Evolutionary conservation across 1,284 basidiomycete genomes (phyloP).

Genomic region (Neonothopanus nambi): DNA sequence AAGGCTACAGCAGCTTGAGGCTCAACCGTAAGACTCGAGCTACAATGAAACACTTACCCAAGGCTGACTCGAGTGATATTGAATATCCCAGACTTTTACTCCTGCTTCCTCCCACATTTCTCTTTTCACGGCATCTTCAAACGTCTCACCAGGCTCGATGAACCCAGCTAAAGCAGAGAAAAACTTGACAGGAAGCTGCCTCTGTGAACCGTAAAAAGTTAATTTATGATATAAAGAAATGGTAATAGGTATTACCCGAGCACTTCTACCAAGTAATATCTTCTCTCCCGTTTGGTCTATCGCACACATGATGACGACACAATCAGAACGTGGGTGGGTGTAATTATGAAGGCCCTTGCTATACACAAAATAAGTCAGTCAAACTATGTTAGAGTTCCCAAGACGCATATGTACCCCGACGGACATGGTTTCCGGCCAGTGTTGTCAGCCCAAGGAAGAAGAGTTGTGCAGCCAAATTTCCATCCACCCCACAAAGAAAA

Average conservation of each 20-base stretch:
- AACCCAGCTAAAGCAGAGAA: slow-evolving; percentile 92
- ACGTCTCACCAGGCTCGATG: slow-evolving; percentile 90
- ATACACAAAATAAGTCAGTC: slow-evolving; percentile 12
- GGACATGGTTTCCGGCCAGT: slow-evolving; percentile 63
- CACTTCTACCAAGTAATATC: slow-evolving; percentile 86
- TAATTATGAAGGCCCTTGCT: slow-evolving; percentile 88
- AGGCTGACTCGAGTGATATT: slow-evolving; percentile 86
- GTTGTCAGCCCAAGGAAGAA: slow-evolving; percentile 71
- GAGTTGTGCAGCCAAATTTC: slow-evolving; percentile 83
- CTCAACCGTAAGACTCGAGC: background rate
- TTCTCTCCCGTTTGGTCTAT: slow-evolving; percentile 77
- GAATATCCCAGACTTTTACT: slow-evolving; percentile 79
- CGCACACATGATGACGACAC: slow-evolving; percentile 92
- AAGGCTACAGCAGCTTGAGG: slow-evolving; percentile 54
- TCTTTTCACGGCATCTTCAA: slow-evolving; percentile 91
- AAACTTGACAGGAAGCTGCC: slow-evolving; percentile 67
- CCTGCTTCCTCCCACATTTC: slow-evolving; percentile 97
- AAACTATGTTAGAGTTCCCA: background rate
- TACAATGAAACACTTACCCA: slow-evolving; percentile 53
- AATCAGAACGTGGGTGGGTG: slow-evolving; percentile 85
- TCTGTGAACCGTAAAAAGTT: slow-evolving; percentile 37
- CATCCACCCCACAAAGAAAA: slow-evolving; percentile 95
- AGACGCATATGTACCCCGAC: slow-evolving; percentile 51
- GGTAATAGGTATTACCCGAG: slow-evolving; percentile 37
- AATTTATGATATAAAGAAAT: background rate